phyloP scores from a whole-genome alignment of 2,329 filamentous ascomycete genomes.

The Phialocephala subalpina region DNA sequence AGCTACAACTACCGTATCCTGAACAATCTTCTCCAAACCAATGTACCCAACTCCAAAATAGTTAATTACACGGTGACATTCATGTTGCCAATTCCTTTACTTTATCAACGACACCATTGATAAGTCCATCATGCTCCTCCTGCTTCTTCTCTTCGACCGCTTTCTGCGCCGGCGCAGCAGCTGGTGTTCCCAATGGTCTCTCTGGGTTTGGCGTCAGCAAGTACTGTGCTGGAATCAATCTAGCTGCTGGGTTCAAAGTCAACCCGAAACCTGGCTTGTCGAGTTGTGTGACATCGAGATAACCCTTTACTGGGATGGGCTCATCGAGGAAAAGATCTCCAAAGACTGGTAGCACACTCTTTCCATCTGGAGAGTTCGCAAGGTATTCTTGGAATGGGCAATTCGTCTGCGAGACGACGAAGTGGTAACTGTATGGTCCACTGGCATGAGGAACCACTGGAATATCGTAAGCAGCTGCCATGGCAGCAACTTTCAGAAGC shows the following conservation, averaged over 20 bases:
- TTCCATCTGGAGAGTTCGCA: constrained; percentile 90
- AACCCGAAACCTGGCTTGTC: constrained; percentile 93
- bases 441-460: constrained; percentile 95
- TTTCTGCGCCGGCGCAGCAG: constrained; percentile 27
- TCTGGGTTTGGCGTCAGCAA: constrained; percentile 74
- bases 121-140: constrained; percentile 45
- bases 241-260: constrained; percentile 79
- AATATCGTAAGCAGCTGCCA: constrained; percentile 92
- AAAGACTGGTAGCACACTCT: constrained; percentile 90
- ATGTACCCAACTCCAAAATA: constrained; percentile 5
- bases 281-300: constrained; percentile 78
- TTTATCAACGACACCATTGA: constrained; percentile 42
- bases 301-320: constrained; percentile 85
- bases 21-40: not conserved
- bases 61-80: not conserved
- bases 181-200: constrained; percentile 48
- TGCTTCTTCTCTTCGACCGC: constrained; percentile 22
- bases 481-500: constrained; percentile 85
- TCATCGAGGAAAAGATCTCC: constrained; percentile 91
- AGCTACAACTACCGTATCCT: too few species aligned
- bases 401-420: constrained; percentile 92
- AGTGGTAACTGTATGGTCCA: constrained; percentile 95
- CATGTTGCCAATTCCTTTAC: constrained; percentile 36
- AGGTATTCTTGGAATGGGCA: constrained; percentile 96
- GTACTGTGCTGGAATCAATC: constrained; percentile 77